Evolutionary conservation across 2,329 filamentous ascomycete species (phyloP).

Genomic region (Aspergillus versicolor): DNA sequence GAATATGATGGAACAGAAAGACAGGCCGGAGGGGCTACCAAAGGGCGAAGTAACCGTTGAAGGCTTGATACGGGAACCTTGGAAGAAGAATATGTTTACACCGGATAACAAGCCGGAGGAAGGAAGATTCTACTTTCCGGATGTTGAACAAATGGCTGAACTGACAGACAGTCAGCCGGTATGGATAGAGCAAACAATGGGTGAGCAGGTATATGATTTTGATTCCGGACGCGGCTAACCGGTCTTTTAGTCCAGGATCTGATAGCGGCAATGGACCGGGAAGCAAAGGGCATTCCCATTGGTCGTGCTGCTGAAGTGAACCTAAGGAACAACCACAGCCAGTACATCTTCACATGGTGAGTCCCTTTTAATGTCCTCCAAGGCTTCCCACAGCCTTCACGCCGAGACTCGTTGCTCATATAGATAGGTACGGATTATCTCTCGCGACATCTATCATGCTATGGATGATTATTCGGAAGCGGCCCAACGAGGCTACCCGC

Average conservation of each 20-base stretch:
- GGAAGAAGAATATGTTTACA: slow-evolving; percentile 98
- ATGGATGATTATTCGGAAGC: slow-evolving; percentile 91
- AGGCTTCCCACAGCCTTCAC: not conserved
- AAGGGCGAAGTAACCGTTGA: slow-evolving; percentile 73
- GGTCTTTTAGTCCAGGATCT: slow-evolving; percentile 68
- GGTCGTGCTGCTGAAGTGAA: slow-evolving; percentile 87
- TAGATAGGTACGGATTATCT: slow-evolving; percentile 75
- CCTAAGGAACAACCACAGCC: slow-evolving; percentile 91
- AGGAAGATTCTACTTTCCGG: slow-evolving; percentile 91
- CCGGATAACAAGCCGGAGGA: slow-evolving; percentile 82
- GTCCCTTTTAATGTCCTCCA: slow-evolving; percentile 28
- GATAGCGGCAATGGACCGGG: slow-evolving; percentile 71
- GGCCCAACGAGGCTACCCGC: slow-evolving; percentile 68
- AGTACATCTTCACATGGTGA: slow-evolving; percentile 99
- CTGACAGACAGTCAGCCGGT: slow-evolving; percentile 80
- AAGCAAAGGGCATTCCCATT: slow-evolving; percentile 81
- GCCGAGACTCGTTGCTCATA: slow-evolving; percentile 21
- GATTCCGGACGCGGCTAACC: not conserved
- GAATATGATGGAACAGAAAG: slow-evolving; percentile 64
- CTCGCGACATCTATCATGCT: slow-evolving; percentile 91
- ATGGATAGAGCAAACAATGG: slow-evolving; percentile 95
- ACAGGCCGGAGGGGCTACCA: slow-evolving; percentile 65
- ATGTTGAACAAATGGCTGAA: slow-evolving; percentile 86
- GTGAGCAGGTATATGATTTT: slow-evolving; percentile 48
- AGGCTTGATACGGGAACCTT: slow-evolving; percentile 81